Conservation (phyloP, 164 flowering plant genomes). For the Paratinospora sagittata region DNA sequence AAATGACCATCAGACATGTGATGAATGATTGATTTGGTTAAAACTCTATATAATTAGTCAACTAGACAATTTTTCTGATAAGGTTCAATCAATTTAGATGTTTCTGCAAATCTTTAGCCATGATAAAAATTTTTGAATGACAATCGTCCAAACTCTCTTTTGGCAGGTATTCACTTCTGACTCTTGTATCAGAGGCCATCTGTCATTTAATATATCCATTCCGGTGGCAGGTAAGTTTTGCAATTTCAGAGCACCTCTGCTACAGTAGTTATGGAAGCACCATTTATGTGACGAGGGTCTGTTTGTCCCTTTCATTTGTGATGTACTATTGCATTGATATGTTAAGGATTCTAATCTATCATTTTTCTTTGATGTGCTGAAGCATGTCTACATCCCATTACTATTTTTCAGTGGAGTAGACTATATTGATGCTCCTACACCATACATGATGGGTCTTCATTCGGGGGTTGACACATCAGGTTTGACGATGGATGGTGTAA, state of each 20-base stretch:
- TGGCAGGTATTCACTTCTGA: constrained; percentile 83
- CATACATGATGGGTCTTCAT: constrained; percentile 99
- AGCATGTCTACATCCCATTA: constrained; percentile 99
- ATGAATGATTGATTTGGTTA: too few relatives aligned
- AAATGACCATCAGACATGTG: too few relatives aligned
- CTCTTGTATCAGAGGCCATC: constrained; percentile 95
- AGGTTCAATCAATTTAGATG: not conserved
- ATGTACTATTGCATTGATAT: not conserved
- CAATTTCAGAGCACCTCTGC: not conserved
- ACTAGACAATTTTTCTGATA: not conserved
- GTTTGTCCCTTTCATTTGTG: not conserved
- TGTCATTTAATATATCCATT: constrained; percentile 96
- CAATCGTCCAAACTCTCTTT: constrained; percentile 10
- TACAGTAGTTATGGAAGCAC: not conserved
- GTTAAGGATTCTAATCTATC: constrained; percentile 27
- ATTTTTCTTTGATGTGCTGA: constrained; percentile 53
- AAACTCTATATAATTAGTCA: too few relatives aligned
- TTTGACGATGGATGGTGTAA: constrained; percentile 96
- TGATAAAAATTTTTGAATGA: constrained; percentile 6
- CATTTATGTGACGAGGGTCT: not conserved
- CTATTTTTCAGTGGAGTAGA: constrained; percentile 99
- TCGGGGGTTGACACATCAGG: constrained; percentile 88
- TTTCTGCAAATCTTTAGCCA: too few relatives aligned
- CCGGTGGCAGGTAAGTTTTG: constrained; percentile 81
- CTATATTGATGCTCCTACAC: constrained; percentile 99